phyloP scores from a whole-genome alignment of 1,284 basidiomycete species.

The Malassezia restricta region DNA sequence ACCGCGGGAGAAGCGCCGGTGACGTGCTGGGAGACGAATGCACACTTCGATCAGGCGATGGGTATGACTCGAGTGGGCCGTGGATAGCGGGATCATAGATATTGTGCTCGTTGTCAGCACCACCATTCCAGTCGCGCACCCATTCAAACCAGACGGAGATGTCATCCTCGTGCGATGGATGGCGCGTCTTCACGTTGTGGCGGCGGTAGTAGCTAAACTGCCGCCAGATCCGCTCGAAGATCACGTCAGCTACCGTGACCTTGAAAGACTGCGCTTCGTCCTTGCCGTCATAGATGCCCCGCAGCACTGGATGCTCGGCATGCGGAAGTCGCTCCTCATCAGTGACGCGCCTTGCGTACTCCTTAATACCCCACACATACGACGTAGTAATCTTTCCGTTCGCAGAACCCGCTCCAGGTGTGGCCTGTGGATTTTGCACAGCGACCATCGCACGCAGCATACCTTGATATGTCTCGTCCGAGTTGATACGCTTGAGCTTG shows the following conservation, averaged over 20 bases:
- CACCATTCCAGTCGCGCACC: constrained; percentile 23
- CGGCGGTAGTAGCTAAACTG: constrained; percentile 29
- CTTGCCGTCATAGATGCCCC: not conserved
- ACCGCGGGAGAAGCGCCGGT: not conserved
- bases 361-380: constrained; percentile 12
- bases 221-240: constrained; percentile 23
- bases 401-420: not conserved
- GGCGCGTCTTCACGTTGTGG: constrained; percentile 21
- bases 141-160: constrained; percentile 38
- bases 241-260: not conserved
- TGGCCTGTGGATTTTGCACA: not conserved
- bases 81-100: not conserved
- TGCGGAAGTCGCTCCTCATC: not conserved
- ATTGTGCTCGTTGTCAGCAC: not conserved
- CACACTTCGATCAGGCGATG: not conserved
- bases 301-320: not conserved
- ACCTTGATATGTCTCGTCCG: not conserved
- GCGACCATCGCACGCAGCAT: not conserved
- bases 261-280: not conserved
- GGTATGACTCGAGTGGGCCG: not conserved
- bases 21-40: not conserved
- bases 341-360: not conserved
- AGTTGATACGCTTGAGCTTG: not conserved
- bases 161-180: constrained; percentile 18
- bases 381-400: constrained; percentile 1